Percentiles rank a stretch among this genome's conserved stretches.
Evolutionary conservation across 2,329 filamentous ascomycete genomes (phyloP).

Genomic region (Colletotrichum camelliae): DNA sequence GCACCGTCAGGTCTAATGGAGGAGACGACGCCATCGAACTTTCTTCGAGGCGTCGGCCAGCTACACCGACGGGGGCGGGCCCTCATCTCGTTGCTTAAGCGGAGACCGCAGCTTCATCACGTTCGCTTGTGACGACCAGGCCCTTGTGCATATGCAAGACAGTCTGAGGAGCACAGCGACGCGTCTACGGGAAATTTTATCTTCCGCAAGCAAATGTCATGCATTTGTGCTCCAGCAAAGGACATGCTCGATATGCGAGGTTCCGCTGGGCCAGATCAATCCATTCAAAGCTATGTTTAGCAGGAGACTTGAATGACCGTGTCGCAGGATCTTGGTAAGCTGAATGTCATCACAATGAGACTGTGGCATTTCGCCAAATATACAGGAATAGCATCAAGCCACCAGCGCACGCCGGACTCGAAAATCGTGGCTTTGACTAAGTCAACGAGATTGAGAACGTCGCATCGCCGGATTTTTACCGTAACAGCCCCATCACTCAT

Average conservation of each 20-base stretch:
- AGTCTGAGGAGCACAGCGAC: not conserved
- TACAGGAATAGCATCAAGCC: not conserved
- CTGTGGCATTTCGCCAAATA: not conserved
- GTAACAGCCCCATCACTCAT: not conserved
- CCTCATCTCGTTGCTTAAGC: not conserved
- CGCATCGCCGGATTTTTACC: not conserved
- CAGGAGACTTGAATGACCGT: not conserved
- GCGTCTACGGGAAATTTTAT: not conserved
- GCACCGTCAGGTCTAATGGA: not conserved
- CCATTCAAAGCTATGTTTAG: not conserved
- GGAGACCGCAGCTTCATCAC: conserved; percentile 12
- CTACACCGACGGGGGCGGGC: not conserved
- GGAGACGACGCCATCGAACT: not conserved
- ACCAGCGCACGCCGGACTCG: not conserved
- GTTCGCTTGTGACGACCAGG: conserved; percentile 1
- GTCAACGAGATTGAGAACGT: not conserved
- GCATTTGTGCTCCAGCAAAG: not conserved
- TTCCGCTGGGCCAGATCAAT: not conserved
- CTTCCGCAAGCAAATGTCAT: not conserved
- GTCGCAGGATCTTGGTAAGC: not conserved
- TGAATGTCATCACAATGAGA: not conserved
- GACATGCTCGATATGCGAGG: not conserved
- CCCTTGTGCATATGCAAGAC: conserved; percentile 2
- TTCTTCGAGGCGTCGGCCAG: not conserved
- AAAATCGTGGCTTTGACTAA: not conserved